Conservation (phyloP, 345 rosid species). For the Barbarea vulgaris region DNA sequence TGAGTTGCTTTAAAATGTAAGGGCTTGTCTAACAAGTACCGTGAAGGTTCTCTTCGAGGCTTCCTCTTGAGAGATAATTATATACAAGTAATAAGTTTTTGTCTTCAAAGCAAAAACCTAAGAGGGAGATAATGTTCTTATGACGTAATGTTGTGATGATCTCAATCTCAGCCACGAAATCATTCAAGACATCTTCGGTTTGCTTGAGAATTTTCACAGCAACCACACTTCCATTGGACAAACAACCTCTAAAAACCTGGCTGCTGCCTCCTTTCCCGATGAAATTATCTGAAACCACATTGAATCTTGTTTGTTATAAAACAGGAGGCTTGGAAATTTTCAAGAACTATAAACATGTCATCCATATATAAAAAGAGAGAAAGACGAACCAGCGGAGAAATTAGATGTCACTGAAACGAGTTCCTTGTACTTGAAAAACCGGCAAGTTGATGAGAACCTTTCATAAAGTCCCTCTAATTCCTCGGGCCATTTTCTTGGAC, state of each 20-base stretch:
- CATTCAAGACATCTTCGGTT: constrained; percentile 67
- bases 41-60: constrained; percentile 93
- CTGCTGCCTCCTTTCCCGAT: constrained; percentile 96
- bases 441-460: constrained; percentile 72
- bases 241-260: constrained; percentile 78
- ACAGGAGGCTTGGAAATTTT: not conserved
- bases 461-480: constrained; percentile 66
- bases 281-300: constrained; percentile 62
- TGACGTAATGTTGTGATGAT: constrained; percentile 75
- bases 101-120: constrained; percentile 87
- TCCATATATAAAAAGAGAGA: constrained; percentile 3
- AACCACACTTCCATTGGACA: constrained; percentile 76
- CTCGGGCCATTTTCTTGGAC: constrained; percentile 48
- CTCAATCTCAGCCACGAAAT: constrained; percentile 79
- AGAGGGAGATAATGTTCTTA: constrained; percentile 72
- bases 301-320: not conserved
- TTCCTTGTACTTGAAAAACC: constrained; percentile 77
- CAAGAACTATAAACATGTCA: constrained; percentile 21
- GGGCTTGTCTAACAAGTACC: constrained; percentile 46
- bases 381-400: constrained; percentile 66
- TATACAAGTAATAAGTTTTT: constrained; percentile 74
- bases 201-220: constrained; percentile 92
- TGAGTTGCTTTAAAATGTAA: not conserved
- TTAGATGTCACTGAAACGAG: constrained; percentile 68
- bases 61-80: constrained; percentile 86